Evolutionary conservation across 495 filamentous ascomycete genomes (phyloP).

Genomic region (Neurospora cerealis): DNA sequence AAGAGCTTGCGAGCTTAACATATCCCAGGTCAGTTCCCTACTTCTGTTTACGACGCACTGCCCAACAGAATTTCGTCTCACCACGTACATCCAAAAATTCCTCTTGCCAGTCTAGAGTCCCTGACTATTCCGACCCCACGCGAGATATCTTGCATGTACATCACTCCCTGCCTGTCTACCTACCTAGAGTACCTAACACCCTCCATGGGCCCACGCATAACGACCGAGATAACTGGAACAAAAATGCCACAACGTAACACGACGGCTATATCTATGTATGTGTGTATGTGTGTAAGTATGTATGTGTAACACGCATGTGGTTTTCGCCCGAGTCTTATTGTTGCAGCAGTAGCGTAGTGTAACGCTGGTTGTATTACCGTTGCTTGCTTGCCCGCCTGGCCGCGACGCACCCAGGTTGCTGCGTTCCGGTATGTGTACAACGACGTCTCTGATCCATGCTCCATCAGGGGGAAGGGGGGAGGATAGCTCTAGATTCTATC

Average conservation of each 20-base stretch:
- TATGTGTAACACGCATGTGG: neutral
- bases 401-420: neutral
- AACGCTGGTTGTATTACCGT: neutral
- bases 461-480: neutral
- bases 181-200: neutral
- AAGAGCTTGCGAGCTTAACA: neutral
- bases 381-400: neutral
- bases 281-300: neutral
- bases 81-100: neutral
- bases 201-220: neutral
- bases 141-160: neutral
- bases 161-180: neutral
- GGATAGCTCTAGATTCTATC: neutral
- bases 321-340: neutral
- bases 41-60: neutral
- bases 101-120: neutral
- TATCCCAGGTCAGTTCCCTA: neutral
- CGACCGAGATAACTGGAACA: neutral
- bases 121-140: neutral
- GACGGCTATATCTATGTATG: neutral
- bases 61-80: neutral
- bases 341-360: neutral
- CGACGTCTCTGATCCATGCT: neutral
- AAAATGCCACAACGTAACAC: neutral
- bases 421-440: neutral